A percentile compares a stretch with the other conserved stretches of the same genome.
Evolutionary conservation across 768 basidiomycete genomes (phyloP).

Genomic region (Pleurotus giganteus): DNA sequence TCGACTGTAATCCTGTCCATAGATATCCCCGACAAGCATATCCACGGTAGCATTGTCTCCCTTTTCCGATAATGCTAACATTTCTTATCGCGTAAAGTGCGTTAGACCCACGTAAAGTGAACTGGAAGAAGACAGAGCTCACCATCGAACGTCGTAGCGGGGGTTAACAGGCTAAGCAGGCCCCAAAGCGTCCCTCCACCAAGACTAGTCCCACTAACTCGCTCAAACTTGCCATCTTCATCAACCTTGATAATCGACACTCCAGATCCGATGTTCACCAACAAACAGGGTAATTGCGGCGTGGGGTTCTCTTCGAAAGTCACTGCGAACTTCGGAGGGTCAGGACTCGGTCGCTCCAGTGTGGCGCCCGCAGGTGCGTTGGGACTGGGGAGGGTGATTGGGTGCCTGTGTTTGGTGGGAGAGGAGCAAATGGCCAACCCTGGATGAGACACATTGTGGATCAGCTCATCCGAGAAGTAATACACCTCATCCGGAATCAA

Average conservation of each 20-base stretch:
- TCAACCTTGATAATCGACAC: conserved; percentile 98
- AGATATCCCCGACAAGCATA: conserved; percentile 99
- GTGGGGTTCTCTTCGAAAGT: conserved; percentile 82
- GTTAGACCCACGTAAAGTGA: conserved; percentile 7
- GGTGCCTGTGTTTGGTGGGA: conserved; percentile 17
- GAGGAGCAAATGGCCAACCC: conserved; percentile 17
- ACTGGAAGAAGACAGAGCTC: no score
- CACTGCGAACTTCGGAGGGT: conserved; percentile 86
- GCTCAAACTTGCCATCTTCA: conserved; percentile 92
- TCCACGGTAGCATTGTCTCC: conserved; percentile 95
- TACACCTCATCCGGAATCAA: conserved; percentile 97
- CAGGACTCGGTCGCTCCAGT: conserved; percentile 84
- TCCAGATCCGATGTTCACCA: conserved; percentile 98
- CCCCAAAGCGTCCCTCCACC: conserved; percentile 99
- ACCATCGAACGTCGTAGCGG: conserved; percentile 96
- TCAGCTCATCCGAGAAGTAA: conserved; percentile 97
- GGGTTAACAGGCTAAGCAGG: conserved; percentile 89
- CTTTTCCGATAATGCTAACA: conserved; percentile 89
- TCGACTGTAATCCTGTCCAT: conserved; percentile 94
- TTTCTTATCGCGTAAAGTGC: conserved; percentile 61
- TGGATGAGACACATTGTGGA: conserved; percentile 56
- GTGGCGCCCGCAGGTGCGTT: background rate
- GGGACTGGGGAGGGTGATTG: conserved; percentile 8
- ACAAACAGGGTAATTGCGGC: conserved; percentile 90
- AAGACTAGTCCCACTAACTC: conserved; percentile 94